Percentiles rank a stretch among this genome's conserved stretches.
Evolutionary conservation across 2,329 filamentous ascomycete genomes (phyloP).

Genomic region (Penicillium janthinellum): DNA sequence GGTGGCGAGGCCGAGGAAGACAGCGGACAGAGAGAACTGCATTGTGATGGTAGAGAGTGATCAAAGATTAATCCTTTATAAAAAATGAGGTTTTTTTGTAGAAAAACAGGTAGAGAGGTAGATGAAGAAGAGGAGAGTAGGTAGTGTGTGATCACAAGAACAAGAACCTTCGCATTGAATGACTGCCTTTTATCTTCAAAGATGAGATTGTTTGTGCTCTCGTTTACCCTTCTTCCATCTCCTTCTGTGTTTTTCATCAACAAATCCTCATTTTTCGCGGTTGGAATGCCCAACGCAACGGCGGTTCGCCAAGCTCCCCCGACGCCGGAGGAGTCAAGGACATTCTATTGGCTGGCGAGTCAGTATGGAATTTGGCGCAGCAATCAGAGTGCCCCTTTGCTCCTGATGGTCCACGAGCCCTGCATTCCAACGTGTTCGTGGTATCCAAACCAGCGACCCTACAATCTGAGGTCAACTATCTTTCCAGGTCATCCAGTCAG

Average conservation of each 20-base stretch:
- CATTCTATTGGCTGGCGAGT: constrained; percentile 15
- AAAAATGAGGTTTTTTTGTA: constrained; percentile 20
- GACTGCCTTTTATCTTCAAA: constrained; percentile 26
- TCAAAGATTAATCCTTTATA: constrained; percentile 24
- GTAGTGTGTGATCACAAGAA: constrained; percentile 33
- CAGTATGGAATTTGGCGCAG: constrained; percentile 16
- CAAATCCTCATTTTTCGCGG: constrained; percentile 18
- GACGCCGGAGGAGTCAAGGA: background rate
- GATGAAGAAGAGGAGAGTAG: constrained; percentile 31
- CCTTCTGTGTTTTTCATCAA: constrained; percentile 11
- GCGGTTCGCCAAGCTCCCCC: constrained; percentile 1
- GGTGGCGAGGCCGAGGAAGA: constrained; percentile 40
- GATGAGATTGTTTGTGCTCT: constrained; percentile 8
- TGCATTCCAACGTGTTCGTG: constrained; percentile 22
- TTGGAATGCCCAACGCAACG: constrained; percentile 27
- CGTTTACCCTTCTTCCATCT: background rate
- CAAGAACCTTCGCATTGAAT: background rate
- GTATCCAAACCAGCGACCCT: constrained; percentile 18
- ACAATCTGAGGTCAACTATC: background rate
- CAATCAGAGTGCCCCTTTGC: constrained; percentile 18
- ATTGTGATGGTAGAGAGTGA: constrained; percentile 38
- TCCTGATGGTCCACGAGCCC: constrained; percentile 10
- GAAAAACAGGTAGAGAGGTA: constrained; percentile 12
- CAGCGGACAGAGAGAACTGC: constrained; percentile 37
- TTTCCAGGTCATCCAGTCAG: background rate